Percentiles rank a stretch among this genome's conserved stretches.
phyloP scores from a whole-genome alignment of 768 basidiomycete genomes.

The Gymnopilus dilepis region DNA sequence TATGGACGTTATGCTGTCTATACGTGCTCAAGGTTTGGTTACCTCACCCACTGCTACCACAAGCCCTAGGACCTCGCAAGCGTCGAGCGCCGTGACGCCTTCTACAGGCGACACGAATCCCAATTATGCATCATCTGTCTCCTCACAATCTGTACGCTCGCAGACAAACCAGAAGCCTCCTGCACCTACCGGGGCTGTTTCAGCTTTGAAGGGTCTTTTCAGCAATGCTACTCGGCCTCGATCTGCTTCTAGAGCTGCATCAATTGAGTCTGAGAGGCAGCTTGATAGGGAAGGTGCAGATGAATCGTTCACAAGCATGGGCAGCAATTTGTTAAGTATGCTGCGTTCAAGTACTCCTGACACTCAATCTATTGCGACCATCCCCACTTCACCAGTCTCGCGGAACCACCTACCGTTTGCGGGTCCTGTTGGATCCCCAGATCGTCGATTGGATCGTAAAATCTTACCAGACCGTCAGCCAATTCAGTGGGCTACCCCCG shows the following conservation, averaged over 20 bases:
- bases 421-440: conserved; percentile 32
- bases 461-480: conserved; percentile 32
- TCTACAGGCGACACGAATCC: conserved; percentile 37
- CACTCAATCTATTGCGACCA: conserved; percentile 27
- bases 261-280: conserved; percentile 41
- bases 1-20: conserved; percentile 84
- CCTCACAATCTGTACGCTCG: conserved; percentile 49
- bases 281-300: conserved; percentile 40
- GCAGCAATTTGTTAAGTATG: conserved; percentile 59
- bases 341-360: conserved; percentile 47
- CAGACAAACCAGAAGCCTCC: conserved; percentile 47
- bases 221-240: conserved; percentile 53
- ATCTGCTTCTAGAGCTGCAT: conserved; percentile 57
- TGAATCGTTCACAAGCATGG: conserved; percentile 63
- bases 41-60: conserved; percentile 36
- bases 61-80: conserved; percentile 21
- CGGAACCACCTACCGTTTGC: conserved; percentile 35
- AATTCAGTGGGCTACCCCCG: conserved; percentile 34
- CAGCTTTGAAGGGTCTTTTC: conserved; percentile 67
- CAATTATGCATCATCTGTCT: conserved; percentile 53
- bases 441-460: conserved; percentile 43
- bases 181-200: conserved; percentile 47
- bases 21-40: conserved; percentile 70
- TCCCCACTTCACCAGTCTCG: conserved; percentile 32
- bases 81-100: conserved; percentile 30